phyloP scores from a whole-genome alignment of 371 early-diverging fungal genomes.

The Nematocida displodere region DNA sequence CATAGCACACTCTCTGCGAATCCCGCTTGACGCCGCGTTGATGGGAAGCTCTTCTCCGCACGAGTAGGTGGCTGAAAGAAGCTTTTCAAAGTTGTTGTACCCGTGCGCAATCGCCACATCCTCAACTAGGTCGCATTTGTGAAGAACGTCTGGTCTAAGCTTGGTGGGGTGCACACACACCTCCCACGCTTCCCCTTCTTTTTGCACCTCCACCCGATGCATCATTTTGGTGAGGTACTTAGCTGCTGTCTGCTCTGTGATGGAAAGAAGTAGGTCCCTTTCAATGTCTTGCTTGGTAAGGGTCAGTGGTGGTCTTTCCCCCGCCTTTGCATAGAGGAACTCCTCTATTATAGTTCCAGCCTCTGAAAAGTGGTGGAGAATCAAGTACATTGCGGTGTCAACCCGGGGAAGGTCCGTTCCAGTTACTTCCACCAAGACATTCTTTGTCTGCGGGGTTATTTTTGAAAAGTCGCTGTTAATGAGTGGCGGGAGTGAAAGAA shows the following conservation, averaged over 20 bases:
- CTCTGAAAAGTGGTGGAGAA: constrained; percentile 64
- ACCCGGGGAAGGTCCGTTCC: constrained; percentile 74
- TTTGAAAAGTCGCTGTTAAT: constrained; percentile 96
- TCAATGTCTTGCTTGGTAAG: constrained; percentile 71
- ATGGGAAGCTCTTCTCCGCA: constrained; percentile 79
- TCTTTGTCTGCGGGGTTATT: constrained; percentile 84
- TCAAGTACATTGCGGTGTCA: constrained; percentile 54
- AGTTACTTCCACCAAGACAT: constrained; percentile 95
- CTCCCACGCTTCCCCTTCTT: constrained; percentile 67
- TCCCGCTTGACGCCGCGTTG: constrained; percentile 81
- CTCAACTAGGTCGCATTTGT: constrained; percentile 94
- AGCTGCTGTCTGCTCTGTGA: constrained; percentile 22
- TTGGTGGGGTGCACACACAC: constrained; percentile 77
- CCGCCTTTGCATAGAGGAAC: background rate
- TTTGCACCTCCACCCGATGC: constrained; percentile 60
- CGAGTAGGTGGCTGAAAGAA: constrained; percentile 73
- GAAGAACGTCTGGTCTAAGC: constrained; percentile 88
- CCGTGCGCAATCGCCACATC: constrained; percentile 98
- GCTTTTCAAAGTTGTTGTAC: constrained; percentile 82
- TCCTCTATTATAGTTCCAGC: constrained; percentile 71
- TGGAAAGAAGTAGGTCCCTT: constrained; percentile 50
- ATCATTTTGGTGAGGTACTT: constrained; percentile 60
- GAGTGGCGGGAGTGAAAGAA: constrained; percentile 94
- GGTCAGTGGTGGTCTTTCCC: background rate
- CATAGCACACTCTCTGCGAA: constrained; percentile 80